Evolutionary conservation across 2,329 filamentous ascomycete species (phyloP).

Genomic region (Xylariaceae sp.): DNA sequence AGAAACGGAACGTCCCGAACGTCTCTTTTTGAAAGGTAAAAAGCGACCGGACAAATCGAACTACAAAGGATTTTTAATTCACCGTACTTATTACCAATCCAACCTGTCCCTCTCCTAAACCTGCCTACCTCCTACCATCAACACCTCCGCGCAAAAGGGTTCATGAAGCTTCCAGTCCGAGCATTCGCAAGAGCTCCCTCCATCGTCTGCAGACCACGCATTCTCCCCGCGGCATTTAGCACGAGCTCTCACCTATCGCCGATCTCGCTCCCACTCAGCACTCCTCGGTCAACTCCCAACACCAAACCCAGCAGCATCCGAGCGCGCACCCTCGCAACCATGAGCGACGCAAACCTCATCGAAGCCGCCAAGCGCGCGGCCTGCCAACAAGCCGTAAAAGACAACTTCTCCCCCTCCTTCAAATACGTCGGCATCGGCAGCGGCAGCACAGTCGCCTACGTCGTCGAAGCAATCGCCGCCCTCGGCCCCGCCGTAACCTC

Average conservation of each 20-base stretch:
- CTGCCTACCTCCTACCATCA: not conserved
- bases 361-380: slow-evolving; percentile 72
- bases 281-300: not conserved
- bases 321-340: slow-evolving; percentile 16
- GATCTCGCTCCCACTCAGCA: not conserved
- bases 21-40: not conserved
- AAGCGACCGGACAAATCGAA: not conserved
- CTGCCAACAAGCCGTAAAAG: slow-evolving; percentile 61
- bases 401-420: slow-evolving; percentile 71
- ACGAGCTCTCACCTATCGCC: not conserved
- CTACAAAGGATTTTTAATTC: not conserved
- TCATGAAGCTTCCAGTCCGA: slow-evolving; percentile 11
- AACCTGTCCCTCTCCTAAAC: no score
- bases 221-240: slow-evolving; percentile 11
- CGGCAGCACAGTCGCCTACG: slow-evolving; percentile 78
- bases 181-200: slow-evolving; percentile 4
- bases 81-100: not conserved
- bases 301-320: slow-evolving; percentile 3
- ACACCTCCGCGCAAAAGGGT: not conserved
- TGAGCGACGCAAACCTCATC: slow-evolving; percentile 38
- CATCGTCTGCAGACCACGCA: not conserved
- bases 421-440: slow-evolving; percentile 83
- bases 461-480: slow-evolving; percentile 72
- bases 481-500: slow-evolving; percentile 50
- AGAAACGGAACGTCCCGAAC: not conserved